Conservation (phyloP, 73 alveolate genomes). For the Paramecium sonneborni region DNA sequence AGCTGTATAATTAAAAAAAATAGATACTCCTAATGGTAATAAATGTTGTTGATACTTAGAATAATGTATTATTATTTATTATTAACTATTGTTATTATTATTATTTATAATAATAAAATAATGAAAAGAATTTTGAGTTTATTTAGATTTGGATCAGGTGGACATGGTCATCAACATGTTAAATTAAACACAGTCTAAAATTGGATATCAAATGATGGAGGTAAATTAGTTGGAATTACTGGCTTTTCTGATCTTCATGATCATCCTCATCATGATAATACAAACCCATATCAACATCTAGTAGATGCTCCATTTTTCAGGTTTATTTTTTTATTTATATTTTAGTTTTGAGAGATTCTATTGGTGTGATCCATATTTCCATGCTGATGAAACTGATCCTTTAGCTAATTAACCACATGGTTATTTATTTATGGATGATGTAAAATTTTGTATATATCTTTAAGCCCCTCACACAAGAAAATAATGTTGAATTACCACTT, state of each 20-base stretch:
- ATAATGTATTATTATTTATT: neutral
- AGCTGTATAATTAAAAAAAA: neutral
- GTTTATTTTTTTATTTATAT: neutral
- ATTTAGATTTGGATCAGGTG: slow-evolving; percentile 51
- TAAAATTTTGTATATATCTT: neutral
- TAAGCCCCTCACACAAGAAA: neutral
- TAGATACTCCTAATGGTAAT: neutral
- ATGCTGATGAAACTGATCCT: slow-evolving; percentile 60
- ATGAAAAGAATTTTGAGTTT: slow-evolving; percentile 19
- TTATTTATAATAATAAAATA: slow-evolving; percentile 18
- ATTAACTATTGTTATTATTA: neutral
- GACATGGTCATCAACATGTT: neutral
- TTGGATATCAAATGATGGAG: neutral
- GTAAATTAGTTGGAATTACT: slow-evolving; percentile 29
- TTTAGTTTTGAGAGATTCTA: slow-evolving; percentile 59
- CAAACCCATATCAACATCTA: slow-evolving; percentile 64
- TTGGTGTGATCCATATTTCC: slow-evolving; percentile 60
- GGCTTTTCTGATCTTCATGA: slow-evolving; percentile 60
- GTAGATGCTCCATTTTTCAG: slow-evolving; percentile 52
- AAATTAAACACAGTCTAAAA: neutral
- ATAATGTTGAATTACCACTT: slow-evolving; percentile 6
- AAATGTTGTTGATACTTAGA: neutral
- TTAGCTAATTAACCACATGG: slow-evolving; percentile 61
- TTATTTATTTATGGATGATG: slow-evolving; percentile 62
- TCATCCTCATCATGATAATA: slow-evolving; percentile 60